Percentiles rank a stretch among this genome's conserved stretches.
phyloP scores from a whole-genome alignment of 306 rosid genomes.

The Prunus davidiana region DNA sequence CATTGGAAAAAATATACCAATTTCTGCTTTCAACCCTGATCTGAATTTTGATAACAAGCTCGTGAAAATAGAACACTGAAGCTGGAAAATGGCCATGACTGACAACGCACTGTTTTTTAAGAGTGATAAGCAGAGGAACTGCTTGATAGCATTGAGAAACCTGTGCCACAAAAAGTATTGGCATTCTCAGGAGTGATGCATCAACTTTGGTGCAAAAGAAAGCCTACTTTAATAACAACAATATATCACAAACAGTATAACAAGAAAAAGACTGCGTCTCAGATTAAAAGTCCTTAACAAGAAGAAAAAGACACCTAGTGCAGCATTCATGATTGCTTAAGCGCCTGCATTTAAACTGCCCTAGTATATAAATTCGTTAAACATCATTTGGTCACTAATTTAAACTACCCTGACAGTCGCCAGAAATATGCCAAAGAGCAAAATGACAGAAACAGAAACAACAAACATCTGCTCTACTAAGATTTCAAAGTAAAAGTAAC shows the following conservation, averaged over 20 bases:
- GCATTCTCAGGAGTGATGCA: slow-evolving; percentile 19
- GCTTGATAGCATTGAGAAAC: slow-evolving; percentile 89
- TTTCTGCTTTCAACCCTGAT: slow-evolving; percentile 89
- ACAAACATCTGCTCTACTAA: neutral
- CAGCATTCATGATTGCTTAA: neutral
- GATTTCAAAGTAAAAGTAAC: neutral
- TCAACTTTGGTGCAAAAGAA: slow-evolving; percentile 7
- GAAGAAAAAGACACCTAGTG: neutral
- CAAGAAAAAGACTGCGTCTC: neutral
- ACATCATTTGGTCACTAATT: neutral
- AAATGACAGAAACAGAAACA: neutral
- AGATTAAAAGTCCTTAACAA: neutral
- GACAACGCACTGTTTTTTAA: slow-evolving; percentile 95
- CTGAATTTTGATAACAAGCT: slow-evolving; percentile 84
- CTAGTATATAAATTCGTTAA: too few species aligned
- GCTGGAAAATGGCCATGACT: slow-evolving; percentile 96
- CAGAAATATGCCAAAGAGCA: neutral
- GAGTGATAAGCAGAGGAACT: slow-evolving; percentile 88
- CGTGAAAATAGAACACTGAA: slow-evolving; percentile 82
- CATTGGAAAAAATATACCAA: slow-evolving; percentile 98
- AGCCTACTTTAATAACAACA: neutral
- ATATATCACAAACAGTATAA: neutral
- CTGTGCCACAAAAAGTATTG: slow-evolving; percentile 43
- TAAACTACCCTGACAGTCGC: neutral
- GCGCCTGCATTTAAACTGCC: neutral